Evolutionary conservation across 495 filamentous ascomycete species (phyloP).

Genomic region (Penicillium parvum): DNA sequence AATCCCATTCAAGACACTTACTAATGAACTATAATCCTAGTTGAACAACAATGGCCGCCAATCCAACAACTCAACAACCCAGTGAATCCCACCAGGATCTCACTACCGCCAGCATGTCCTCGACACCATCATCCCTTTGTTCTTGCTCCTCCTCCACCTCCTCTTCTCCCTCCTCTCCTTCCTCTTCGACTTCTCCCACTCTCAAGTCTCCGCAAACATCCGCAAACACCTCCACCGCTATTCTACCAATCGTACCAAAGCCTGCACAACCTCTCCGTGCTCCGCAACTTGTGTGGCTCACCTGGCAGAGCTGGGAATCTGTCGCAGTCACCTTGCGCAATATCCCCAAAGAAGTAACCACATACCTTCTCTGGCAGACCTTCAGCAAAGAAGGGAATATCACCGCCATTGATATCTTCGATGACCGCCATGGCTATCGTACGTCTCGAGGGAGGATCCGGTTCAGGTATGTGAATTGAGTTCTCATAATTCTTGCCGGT

Average conservation of each 20-base stretch:
- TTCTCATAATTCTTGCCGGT: neutral
- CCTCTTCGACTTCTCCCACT: neutral
- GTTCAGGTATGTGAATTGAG: conserved; percentile 36
- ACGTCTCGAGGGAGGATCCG: conserved; percentile 32
- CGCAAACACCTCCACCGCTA: neutral
- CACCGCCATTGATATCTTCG: conserved; percentile 41
- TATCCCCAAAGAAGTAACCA: conserved; percentile 31
- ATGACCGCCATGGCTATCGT: conserved; percentile 28
- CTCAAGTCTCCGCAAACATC: too few species aligned
- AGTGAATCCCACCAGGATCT: too few species aligned
- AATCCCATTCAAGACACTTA: too few species aligned
- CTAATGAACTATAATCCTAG: too few species aligned
- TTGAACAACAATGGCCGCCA: neutral
- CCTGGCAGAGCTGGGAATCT: conserved; percentile 40
- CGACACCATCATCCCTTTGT: too few species aligned
- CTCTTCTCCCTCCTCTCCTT: neutral
- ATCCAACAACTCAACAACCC: neutral
- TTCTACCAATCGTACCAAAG: neutral
- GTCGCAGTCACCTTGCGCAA: conserved; percentile 31
- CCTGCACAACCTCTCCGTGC: neutral
- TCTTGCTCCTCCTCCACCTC: neutral
- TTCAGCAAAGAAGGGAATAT: conserved; percentile 41
- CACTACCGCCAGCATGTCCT: too few species aligned
- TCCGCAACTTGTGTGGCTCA: neutral
- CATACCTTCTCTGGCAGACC: conserved; percentile 32